Evolutionary conservation across 352 stramenopile species (phyloP), one percentile per base, ranked within the genome.

Genomic region (Phytophthora pluvialis): DNA sequence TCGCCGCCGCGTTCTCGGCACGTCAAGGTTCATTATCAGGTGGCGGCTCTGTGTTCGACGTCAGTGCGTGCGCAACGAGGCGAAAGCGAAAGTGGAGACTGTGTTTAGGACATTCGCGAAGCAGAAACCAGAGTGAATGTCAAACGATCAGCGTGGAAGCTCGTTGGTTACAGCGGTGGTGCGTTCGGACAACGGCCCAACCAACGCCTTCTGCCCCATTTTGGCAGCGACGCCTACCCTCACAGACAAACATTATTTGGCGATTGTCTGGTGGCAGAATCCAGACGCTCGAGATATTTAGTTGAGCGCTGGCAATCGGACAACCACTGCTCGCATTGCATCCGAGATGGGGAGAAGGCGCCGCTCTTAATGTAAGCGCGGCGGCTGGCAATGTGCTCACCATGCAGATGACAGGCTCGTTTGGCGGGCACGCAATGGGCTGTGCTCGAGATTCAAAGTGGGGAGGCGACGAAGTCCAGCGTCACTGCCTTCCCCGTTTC

Each of bases 171-270:
- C 59, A 61, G 54, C 60, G 26, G 40, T 32, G 5, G 9, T 47
- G 32, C 51, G 60, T 68, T 45, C 36, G 31, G 57, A 58, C 57
- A 51, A 59, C 64, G 50, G 38, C 57, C 67, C 57, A 36, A 44
- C 56, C 39, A 51, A 47, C 32, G 36, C 36, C 38, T 43, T n/a
- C 6, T 57, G 25, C 32, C 42, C 40, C 40, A 38, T 18, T 26
- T 62, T 47, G 35, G 35, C 35, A 18, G 25, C 32, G 11, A 7
- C 11, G 32, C 28, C 15, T 33, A 52, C 46, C 61, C 61, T 50
- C 46, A 60, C 53, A 11, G 31, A 1, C 7, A 53, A 45, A 49
- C 16, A 6, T 15, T 25, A 47, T 49, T 11, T 35, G 31, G 28
- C 44, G 44, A 33, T 55, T 44, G 42, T 58, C 43, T 45, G 13